A percentile compares a stretch with the other conserved stretches of the same genome.
Conservation (phyloP, 2,329 filamentous ascomycete genomes). For the Lecanoromycetidae sp. region DNA sequence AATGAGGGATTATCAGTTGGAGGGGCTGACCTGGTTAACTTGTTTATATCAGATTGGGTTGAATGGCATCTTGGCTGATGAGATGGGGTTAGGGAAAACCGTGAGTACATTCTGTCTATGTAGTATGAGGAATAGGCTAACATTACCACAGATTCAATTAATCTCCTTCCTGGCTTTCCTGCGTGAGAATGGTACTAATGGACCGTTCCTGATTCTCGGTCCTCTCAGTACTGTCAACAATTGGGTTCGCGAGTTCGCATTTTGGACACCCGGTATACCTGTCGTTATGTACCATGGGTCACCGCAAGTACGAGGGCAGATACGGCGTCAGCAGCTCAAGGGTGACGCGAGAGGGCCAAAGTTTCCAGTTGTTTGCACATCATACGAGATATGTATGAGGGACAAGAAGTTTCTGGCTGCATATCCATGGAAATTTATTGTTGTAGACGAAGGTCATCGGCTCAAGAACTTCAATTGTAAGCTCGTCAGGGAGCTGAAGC, state of each 20-base stretch:
- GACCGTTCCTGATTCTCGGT: constrained; percentile 81
- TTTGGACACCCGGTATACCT: constrained; percentile 80
- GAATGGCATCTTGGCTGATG: constrained; percentile 82
- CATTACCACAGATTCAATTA: constrained; percentile 50
- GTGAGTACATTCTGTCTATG: neutral
- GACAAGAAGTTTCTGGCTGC: constrained; percentile 70
- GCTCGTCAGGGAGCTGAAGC: constrained; percentile 75
- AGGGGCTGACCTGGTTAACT: constrained; percentile 86
- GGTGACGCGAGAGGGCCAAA: constrained; percentile 54
- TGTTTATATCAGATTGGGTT: constrained; percentile 77
- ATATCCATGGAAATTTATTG: constrained; percentile 94
- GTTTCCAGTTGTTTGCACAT: constrained; percentile 89
- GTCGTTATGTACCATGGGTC: constrained; percentile 84
- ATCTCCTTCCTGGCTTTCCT: constrained; percentile 79
- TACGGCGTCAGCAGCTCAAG: constrained; percentile 62
- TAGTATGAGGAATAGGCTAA: neutral
- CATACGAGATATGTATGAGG: constrained; percentile 89
- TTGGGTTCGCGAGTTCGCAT: constrained; percentile 87
- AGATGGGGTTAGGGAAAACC: constrained; percentile 91
- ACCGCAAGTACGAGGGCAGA: constrained; percentile 60
- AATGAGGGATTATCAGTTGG: constrained; percentile 89
- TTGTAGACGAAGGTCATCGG: constrained; percentile 93
- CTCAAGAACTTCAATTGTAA: constrained; percentile 95
- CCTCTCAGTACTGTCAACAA: constrained; percentile 87
- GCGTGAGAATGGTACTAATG: constrained; percentile 74